These are phyloP conservation scores for Taphrina communis DNA, from an alignment of 1,139 yeast species.

Conservation along the genomic window DNA sequence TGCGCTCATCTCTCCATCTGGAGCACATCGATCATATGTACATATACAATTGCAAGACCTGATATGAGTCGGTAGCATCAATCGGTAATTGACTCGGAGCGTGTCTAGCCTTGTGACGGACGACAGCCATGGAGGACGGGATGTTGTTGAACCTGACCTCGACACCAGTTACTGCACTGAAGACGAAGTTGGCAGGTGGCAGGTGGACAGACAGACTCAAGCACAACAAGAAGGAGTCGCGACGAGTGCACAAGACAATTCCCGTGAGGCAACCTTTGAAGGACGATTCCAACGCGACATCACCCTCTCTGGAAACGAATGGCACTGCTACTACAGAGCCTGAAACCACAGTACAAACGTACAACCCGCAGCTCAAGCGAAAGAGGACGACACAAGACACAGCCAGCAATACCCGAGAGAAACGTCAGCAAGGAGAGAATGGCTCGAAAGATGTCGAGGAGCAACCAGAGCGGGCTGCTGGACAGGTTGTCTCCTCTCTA, in stretches of 20 bases:
- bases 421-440: conserved; percentile 1
- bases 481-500: conserved; percentile 71
- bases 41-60: no score
- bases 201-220: conserved; percentile 67
- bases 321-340: neutral
- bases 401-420: neutral
- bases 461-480: conserved; percentile 8
- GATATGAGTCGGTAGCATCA: no score
- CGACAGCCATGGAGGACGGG: conserved; percentile 27
- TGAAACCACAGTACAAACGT: neutral
- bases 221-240: conserved; percentile 48
- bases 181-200: conserved; percentile 42
- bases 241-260: conserved; percentile 38
- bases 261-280: neutral
- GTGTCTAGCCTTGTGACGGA: no score
- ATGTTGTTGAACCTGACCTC: conserved; percentile 34
- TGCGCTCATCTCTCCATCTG: conserved; percentile 1
- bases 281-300: neutral
- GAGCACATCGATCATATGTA: neutral
- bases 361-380: conserved; percentile 24
- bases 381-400: conserved; percentile 18
- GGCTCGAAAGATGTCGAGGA: neutral
- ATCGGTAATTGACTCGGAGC: no score
- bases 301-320: neutral
- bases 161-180: conserved; percentile 10